Base-by-base conservation (phyloP, 2,329 filamentous ascomycete species). In the Fusarium sacchari region DNA sequence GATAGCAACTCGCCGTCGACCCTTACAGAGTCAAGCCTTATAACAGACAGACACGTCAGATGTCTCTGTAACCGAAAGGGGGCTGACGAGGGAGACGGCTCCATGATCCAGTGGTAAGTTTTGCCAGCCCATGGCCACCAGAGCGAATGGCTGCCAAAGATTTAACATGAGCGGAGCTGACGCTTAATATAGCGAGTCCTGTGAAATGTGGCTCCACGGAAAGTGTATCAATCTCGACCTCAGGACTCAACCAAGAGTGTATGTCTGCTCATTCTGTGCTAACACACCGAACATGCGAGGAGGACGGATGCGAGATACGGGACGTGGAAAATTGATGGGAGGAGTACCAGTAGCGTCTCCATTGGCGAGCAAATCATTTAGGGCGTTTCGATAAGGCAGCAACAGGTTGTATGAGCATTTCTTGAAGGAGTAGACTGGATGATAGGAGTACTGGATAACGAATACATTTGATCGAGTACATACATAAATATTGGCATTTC, bases 171-270 rank as follows among this genome's bases (percentile, higher is more conserved):
- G 18, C 37, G 42, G 32, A 49, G 53, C 76, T 79, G 55, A 79
- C 76, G 60, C 60, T 13, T n/a, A 24, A 52, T 22, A 32, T 55
- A 92, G 90, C 76, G 87, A 91, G 81, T 89, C 88, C 30, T 92
- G 90, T 78, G 89, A 91, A 76, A 87, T 90, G 83, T 90, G 87
- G 86, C 86, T 91, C 36, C 90, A 92, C 77, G 89, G 88, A n/a
- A 85, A 84, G 64, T 92, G 90, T 78, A 85, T 91, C 75, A 89
- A 89, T 69, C 88, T 91, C 70, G 87, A 86, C 50, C 85, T 85
- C 53, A 84, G 86, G 64, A 86, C 85, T n/a, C 85, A 89, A 73
- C 88, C 90, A 10, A 84, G 85, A 18, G 88, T 92, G 10, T 92
- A 91, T 74, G 88, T 92, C 40, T 92, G 90, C 77, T 86, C 87